Evolutionary conservation across 371 early-diverging fungal genomes (phyloP), one percentile per base, ranked within the genome.

Genomic region (Apophysomyces trapeziformis): DNA sequence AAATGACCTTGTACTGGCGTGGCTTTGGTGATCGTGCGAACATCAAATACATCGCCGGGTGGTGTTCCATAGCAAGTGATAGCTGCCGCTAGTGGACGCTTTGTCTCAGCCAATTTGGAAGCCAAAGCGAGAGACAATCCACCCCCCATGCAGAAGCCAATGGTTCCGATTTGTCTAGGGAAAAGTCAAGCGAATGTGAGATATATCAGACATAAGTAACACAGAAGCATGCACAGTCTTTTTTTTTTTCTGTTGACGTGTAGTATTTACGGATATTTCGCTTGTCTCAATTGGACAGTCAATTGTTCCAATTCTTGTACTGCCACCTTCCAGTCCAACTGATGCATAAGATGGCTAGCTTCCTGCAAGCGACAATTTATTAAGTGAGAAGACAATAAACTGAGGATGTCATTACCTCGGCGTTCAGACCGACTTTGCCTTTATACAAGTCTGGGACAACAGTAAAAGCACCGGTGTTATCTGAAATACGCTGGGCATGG

Each of bases 111-210:
- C 58, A 83, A 67, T 58, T 69, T 65, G 14, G 77, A 58, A 26
- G 84, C 82, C 35, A 85, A 54, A 7, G 84, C 84, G 56, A 87
- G 68, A 0, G 78, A 74, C 5, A 85, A 58, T 4, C 78, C 85
- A 45, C 87, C 87, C 13, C 87, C 87, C 85, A 87, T 84, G 61
- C 85, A 85, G 60, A 85, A 85, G 5, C 83, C 83, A 47, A 82
- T 77, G 7, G 75, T 64, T 0, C 79, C 83, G 50, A 83, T 71
- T 32, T 78, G 60, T 18, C 77, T 78, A 65, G 12, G 13, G 5
- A 6, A 6, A 35, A 16, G 32, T 26, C 3, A 26, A 26, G 32
- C 32, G 32, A 26, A 3, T 26, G 2, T 26, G 32, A 26, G 32
- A 26, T 26, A 26, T 2, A 26, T 26, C 32, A 26, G 32, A 26